Evolutionary conservation across 176 grass and related monocot species (phyloP).

Genomic region (Bothriochloa decipiens): DNA sequence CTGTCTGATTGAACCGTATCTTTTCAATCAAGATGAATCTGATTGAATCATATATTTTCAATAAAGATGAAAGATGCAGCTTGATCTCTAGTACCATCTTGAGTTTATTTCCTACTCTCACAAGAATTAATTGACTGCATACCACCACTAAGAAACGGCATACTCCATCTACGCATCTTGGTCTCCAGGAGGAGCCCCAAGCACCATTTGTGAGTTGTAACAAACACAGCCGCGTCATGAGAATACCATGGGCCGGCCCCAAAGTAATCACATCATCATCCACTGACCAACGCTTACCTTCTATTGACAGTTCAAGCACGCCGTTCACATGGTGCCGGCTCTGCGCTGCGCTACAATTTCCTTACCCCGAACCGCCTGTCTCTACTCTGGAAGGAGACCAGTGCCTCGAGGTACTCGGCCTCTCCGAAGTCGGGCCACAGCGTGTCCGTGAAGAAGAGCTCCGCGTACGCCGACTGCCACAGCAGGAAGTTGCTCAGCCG

Average conservation of each 20-base stretch:
- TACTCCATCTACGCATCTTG: background rate
- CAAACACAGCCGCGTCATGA: slow-evolving; percentile 6
- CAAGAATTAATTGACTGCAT: background rate
- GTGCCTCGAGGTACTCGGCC: slow-evolving; percentile 59
- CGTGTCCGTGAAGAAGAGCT: slow-evolving; percentile 78
- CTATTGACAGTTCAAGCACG: slow-evolving; percentile 14
- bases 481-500: slow-evolving; percentile 91
- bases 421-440: slow-evolving; percentile 75
- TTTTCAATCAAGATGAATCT: background rate
- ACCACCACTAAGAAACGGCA: background rate
- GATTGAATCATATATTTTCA: background rate
- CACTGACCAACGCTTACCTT: slow-evolving; percentile 10
- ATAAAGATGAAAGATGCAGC: background rate
- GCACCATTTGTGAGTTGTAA: background rate
- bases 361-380: slow-evolving; percentile 64
- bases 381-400: slow-evolving; percentile 62
- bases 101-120: background rate
- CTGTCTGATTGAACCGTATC: background rate
- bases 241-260: background rate
- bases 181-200: background rate
- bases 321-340: background rate
- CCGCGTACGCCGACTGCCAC: slow-evolving; percentile 80
- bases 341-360: slow-evolving; percentile 25
- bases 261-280: background rate
- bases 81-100: background rate